Base-by-base conservation (phyloP, 1,284 basidiomycete species). In the Leccinum fallax region DNA sequence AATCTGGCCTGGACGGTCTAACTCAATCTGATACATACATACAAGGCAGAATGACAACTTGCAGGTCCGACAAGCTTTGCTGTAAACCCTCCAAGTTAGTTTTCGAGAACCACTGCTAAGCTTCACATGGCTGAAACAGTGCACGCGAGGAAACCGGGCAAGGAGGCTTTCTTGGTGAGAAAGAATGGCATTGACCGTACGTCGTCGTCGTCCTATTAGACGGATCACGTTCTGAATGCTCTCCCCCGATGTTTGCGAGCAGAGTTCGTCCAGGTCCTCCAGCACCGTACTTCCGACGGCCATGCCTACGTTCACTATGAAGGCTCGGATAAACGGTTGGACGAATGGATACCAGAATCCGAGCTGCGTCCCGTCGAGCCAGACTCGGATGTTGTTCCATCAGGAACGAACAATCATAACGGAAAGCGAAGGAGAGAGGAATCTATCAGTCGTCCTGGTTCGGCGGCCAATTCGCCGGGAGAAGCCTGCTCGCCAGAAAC, bases 311-410 rank as follows among this genome's bases (percentile, higher is more conserved):
- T 91, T 30, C 89, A 90, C 77, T 90, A 89, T 73, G 72, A 85
- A 59, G 81, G 83, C 68, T 78, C 80, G 24, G 91, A 94, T 78
- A 91, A 92, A 74, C 81, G 90, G 15, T 77, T 92, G 65, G 92
- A 93, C 73, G 85, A 88, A 68, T 93, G 92, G 92, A 78, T 92
- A 15, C 75, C 81, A 1, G 80, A 81, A 61, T 72, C 73, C 40
- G 65, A 73, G 51, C 74, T 85, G 58, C 71, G 71, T 63, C 68
- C 68, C 62, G 64, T 61, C 57, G 63, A 65, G 51, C 61, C 58
- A 34, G 59, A 64, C 61, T 59, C 65, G 34, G 61, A 65, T 58
- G 57, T 58, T 28, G 46, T 70, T 59, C 56, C 69, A 36, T 66
- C 63, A 11, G 65, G 62, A 34, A 61, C 66, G 59, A 69, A 63